Evolutionary conservation across 129 eudicot genomes (phyloP).

Genomic region (Saposhnikovia divaricata): DNA sequence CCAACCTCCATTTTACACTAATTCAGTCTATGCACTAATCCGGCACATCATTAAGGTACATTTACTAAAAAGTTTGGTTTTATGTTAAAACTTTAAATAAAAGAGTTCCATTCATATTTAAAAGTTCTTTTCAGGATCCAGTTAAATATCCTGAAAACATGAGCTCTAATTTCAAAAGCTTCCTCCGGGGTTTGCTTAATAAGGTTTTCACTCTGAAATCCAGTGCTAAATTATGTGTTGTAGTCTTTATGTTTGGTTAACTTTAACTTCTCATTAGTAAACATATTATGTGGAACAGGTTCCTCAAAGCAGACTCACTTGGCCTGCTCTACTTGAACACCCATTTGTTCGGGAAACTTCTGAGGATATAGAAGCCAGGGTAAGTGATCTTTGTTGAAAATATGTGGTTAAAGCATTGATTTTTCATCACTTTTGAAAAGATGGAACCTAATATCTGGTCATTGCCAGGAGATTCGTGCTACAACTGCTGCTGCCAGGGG

Average conservation of each 20-base stretch:
- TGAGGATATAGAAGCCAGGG: slow-evolving; percentile 62
- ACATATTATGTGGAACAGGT: slow-evolving; percentile 41
- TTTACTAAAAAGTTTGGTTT: neutral
- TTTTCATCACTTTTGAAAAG: neutral
- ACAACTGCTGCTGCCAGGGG: slow-evolving; percentile 51
- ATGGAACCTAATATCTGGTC: slow-evolving; percentile 15
- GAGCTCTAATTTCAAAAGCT: slow-evolving; percentile 79
- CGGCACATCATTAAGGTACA: slow-evolving; percentile 89
- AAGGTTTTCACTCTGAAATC: slow-evolving; percentile 42
- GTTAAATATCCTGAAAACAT: slow-evolving; percentile 91
- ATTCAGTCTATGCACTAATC: slow-evolving; percentile 90
- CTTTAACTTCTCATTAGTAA: neutral
- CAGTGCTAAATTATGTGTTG: slow-evolving; percentile 3
- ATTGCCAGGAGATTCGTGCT: slow-evolving; percentile 51
- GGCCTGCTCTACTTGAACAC: slow-evolving; percentile 98
- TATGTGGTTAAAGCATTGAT: neutral
- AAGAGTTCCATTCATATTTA: neutral
- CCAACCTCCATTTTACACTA: slow-evolving; percentile 98
- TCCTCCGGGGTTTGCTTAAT: slow-evolving; percentile 85
- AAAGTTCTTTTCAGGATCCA: slow-evolving; percentile 58
- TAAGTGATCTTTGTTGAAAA: neutral
- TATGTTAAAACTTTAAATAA: neutral
- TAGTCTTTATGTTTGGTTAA: slow-evolving; percentile 7
- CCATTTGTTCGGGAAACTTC: slow-evolving; percentile 72
- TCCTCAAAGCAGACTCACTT: slow-evolving; percentile 81